Percentiles rank a stretch among this genome's conserved stretches.
Conservation (phyloP, 306 rosid genomes). For the Citrullus mucosospermus region DNA sequence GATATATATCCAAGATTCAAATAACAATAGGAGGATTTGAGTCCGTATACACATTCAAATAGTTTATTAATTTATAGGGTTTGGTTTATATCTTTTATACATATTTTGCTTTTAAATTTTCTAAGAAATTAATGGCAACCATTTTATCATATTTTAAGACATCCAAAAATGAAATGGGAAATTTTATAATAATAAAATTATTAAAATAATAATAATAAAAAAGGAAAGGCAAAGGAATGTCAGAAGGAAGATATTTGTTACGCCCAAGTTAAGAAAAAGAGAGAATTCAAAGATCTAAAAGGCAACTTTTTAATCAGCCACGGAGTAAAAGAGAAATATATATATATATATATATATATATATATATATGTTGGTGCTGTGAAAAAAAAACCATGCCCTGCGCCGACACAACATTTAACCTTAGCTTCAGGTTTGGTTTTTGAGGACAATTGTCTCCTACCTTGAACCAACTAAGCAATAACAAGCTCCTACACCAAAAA, state of each 20-base stretch:
- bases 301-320: not conserved
- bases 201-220: too few species aligned
- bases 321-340: not conserved
- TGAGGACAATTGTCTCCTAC: not conserved
- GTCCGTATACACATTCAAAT: too few species aligned
- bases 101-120: too few species aligned
- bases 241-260: not conserved
- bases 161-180: not conserved
- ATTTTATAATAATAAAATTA: too few species aligned
- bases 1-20: too few species aligned
- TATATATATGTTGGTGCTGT: not conserved
- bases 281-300: not conserved
- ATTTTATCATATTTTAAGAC: not conserved
- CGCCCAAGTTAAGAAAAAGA: not conserved
- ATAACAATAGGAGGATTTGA: too few species aligned
- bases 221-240: not conserved
- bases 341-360: too few species aligned
- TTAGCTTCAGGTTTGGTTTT: slow-evolving; percentile 2
- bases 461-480: not conserved
- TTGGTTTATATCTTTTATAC: too few species aligned
- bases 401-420: slow-evolving; percentile 3
- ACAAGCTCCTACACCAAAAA: not conserved
- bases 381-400: not conserved
- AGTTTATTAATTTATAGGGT: too few species aligned
- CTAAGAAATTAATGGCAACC: too few species aligned